Evolutionary conservation across 2,329 filamentous ascomycete genomes (phyloP).

Genomic region (Aspergillus sojae): DNA sequence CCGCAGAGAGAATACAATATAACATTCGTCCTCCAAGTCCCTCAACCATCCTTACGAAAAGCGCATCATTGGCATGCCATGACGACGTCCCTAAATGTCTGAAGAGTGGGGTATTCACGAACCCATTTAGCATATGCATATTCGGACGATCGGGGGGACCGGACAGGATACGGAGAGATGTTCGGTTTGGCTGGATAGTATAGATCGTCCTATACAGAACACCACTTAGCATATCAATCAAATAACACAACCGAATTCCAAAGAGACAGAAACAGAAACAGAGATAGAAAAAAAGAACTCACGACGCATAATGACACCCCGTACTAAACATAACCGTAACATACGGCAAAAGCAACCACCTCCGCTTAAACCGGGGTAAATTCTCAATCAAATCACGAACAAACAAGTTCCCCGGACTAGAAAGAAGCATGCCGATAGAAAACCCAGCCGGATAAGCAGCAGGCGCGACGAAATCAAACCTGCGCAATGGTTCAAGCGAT

Average conservation of each 20-base stretch:
- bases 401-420: conserved; percentile 37
- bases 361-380: conserved; percentile 38
- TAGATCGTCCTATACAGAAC: conserved; percentile 37
- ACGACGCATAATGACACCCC: conserved; percentile 48
- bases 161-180: conserved; percentile 39
- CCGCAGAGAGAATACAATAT: background rate
- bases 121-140: conserved; percentile 45
- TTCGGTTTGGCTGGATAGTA: conserved; percentile 36
- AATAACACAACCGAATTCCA: background rate
- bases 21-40: background rate
- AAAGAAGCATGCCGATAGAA: conserved; percentile 49
- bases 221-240: background rate
- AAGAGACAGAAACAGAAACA: too few species aligned
- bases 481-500: conserved; percentile 42
- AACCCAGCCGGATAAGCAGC: conserved; percentile 46
- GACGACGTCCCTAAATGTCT: conserved; percentile 47
- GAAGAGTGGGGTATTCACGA: conserved; percentile 45
- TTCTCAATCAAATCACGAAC: conserved; percentile 38
- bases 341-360: conserved; percentile 46
- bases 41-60: conserved; percentile 7
- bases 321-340: conserved; percentile 50
- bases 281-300: conserved; percentile 11
- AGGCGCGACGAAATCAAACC: conserved; percentile 47
- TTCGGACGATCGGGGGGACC: conserved; percentile 30
- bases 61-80: conserved; percentile 46